These are phyloP conservation scores for Fraxinus pennsylvanica DNA, from an alignment of 257 asterid species.

Conservation along the genomic window DNA sequence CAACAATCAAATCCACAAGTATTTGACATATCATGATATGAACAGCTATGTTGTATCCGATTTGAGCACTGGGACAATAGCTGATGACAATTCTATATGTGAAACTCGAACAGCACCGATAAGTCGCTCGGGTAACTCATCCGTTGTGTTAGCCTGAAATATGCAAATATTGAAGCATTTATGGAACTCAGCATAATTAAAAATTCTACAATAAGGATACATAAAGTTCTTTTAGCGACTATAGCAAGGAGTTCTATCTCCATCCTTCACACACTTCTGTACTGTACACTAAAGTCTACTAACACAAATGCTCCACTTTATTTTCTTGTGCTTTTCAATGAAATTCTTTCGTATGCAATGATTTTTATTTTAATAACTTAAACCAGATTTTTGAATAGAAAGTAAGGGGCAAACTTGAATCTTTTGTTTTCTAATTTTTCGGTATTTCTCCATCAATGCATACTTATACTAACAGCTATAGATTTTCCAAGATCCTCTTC, in stretches of 20 bases:
- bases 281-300: background rate
- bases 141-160: conserved; percentile 39
- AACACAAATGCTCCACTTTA: background rate
- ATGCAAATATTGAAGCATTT: background rate
- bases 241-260: background rate
- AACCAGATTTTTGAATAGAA: background rate
- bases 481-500: background rate
- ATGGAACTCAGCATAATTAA: background rate
- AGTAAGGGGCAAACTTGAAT: background rate
- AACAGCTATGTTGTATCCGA: conserved; percentile 27
- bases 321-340: background rate
- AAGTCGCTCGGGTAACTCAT: conserved; percentile 54
- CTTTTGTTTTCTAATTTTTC: background rate
- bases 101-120: conserved; percentile 52
- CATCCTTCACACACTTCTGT: background rate
- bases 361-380: background rate
- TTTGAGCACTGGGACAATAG: conserved; percentile 43
- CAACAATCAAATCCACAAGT: conserved; percentile 6
- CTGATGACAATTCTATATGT: conserved; percentile 47
- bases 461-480: background rate
- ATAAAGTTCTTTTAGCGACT: too few relatives aligned
- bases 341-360: background rate
- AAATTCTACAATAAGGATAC: background rate
- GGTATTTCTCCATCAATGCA: background rate
- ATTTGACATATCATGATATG: conserved; percentile 4